Base-by-base conservation (phyloP, 192 early-diverging fungal species). In the Jimgerdemannia lactiflua region DNA sequence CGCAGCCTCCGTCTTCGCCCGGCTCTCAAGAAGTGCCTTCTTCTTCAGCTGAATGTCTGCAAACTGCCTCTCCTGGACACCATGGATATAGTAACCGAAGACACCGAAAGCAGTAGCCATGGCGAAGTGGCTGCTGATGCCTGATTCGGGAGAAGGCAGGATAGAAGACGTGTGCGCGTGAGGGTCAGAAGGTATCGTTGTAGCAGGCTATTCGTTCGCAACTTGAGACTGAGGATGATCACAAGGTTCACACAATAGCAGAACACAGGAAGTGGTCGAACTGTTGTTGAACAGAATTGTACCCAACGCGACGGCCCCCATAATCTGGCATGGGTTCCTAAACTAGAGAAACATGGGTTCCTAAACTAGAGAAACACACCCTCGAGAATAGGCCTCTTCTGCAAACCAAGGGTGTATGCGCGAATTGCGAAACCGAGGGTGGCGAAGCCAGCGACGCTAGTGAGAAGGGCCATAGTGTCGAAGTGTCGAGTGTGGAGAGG, bases 381-480 rank as follows among this genome's bases (percentile, higher is more conserved):
- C 44, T 79, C 76, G 40, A 79, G 71, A 17, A 84, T n/a, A 49
- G 83, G 80, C 67, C 80, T 77, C 71, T 82, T 82, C 64, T 84
- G 78, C 42, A 84, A 49, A 18, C 77, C 83, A 64, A 84, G 73
- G 70, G 83, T 80, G 67, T 79, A 79, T 43, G 78, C 79, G 65
- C 83, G 80, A 64, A 84, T 80, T 70, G 78, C 73, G 39, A 84
- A 76, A 74, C 83, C 83, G 70, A 84, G 76, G 54, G 80, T 78
- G 40, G 80, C 80, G 43, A 79, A 84, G 42, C 83, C 83, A 70
- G 80, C 79, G 71, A 84, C 71, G 54, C 29, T 29, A 29, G 29
- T 29, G 29, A 29, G 29, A 29, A 29, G 29, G 1, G 29, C 29
- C 29, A 29, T 29, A 29, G 29, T 29, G 29, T 29, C 29, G 29